These are phyloP conservation scores for Scutellaria baicalensis DNA, from an alignment of 257 asterid species.

Conservation along the genomic window DNA sequence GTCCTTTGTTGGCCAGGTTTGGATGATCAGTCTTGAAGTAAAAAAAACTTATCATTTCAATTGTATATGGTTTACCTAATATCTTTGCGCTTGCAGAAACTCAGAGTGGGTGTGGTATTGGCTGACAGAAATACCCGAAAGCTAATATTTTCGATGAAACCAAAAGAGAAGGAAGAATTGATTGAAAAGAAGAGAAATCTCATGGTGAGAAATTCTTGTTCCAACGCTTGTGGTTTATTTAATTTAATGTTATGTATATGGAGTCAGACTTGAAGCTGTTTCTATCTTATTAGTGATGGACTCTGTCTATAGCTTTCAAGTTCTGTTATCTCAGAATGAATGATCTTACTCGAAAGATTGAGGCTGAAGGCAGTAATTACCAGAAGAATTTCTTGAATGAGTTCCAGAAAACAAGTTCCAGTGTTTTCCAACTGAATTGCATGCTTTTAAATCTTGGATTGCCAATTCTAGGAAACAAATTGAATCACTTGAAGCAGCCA, in stretches of 20 bases:
- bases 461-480: not conserved
- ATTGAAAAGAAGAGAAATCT: constrained; percentile 66
- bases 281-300: not conserved
- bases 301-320: not conserved
- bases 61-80: not conserved
- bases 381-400: not conserved
- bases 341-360: not conserved
- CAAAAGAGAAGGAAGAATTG: constrained; percentile 72
- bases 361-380: not conserved
- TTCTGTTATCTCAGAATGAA: not conserved
- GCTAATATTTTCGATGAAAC: constrained; percentile 67
- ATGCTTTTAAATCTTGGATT: no score
- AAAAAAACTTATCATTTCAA: not conserved
- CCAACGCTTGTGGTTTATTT: not conserved
- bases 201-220: constrained; percentile 50
- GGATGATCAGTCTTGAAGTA: constrained; percentile 17
- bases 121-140: constrained; percentile 72
- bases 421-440: no score
- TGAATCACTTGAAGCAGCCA: not conserved
- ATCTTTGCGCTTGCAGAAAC: constrained; percentile 44
- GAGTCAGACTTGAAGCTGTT: not conserved
- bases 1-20: constrained; percentile 94
- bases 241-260: not conserved
- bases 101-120: constrained; percentile 54
- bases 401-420: no score